Evolutionary conservation across 2,329 filamentous ascomycete species (phyloP).

Genomic region (Thielaviopsis musarum): DNA sequence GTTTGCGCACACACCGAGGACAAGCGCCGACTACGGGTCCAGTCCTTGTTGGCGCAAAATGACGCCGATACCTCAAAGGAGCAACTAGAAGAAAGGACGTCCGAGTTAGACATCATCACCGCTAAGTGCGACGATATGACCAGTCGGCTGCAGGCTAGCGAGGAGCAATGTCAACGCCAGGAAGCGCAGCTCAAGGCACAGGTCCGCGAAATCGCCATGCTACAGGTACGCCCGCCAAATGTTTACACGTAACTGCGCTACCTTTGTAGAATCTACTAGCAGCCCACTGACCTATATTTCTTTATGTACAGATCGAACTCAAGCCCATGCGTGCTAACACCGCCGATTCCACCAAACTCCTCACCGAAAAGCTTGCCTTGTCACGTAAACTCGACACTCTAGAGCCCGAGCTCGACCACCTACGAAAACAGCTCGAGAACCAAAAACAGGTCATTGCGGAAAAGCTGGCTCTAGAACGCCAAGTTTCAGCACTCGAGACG

Average conservation of each 20-base stretch:
- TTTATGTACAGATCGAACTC: conserved; percentile 47
- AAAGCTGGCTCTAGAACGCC: conserved; percentile 63
- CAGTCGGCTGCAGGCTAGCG: conserved; percentile 26
- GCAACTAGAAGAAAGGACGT: conserved; percentile 41
- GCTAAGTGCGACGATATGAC: conserved; percentile 24
- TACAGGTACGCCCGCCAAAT: conserved; percentile 25
- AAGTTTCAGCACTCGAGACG: conserved; percentile 59
- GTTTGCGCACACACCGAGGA: conserved; percentile 60
- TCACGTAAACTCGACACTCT: conserved; percentile 34
- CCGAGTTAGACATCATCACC: conserved; percentile 34
- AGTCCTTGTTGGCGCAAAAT: conserved; percentile 54
- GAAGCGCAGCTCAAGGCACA: conserved; percentile 32
- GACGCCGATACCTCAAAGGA: conserved; percentile 54
- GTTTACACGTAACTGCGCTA: not conserved
- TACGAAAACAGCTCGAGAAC: conserved; percentile 34
- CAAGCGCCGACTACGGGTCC: conserved; percentile 50
- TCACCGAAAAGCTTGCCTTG: conserved; percentile 41
- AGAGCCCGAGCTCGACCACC: conserved; percentile 39
- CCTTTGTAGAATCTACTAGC: not conserved
- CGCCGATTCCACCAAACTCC: conserved; percentile 51
- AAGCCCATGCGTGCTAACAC: conserved; percentile 48
- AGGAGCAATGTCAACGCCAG: conserved; percentile 27
- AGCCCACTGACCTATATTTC: not conserved
- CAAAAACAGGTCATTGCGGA: conserved; percentile 58
- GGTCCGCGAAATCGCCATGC: conserved; percentile 28